These are phyloP conservation scores for Saussurea involucrata DNA, from an alignment of 129 eudicot genomes.

Conservation along the genomic window DNA sequence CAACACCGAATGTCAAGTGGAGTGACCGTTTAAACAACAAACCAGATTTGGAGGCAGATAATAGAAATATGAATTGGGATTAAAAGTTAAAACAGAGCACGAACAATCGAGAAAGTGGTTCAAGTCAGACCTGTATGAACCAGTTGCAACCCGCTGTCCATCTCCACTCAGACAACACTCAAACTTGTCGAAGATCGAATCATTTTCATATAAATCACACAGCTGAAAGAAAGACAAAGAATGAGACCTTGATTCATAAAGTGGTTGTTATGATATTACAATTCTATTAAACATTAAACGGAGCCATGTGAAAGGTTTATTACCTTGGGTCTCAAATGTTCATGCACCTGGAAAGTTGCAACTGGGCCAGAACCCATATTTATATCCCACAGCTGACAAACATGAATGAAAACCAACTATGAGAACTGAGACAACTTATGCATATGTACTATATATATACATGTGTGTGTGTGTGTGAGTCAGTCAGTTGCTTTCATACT, in stretches of 20 bases:
- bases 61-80: background rate
- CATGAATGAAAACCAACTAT: conserved; percentile 10
- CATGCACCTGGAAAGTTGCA: conserved; percentile 92
- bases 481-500: background rate
- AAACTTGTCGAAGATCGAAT: conserved; percentile 90
- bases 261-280: background rate
- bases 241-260: background rate
- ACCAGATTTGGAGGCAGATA: background rate
- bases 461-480: background rate
- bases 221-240: conserved; percentile 44
- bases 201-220: conserved; percentile 85
- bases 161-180: conserved; percentile 96
- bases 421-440: conserved; percentile 1
- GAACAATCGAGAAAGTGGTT: background rate
- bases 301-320: background rate
- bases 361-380: conserved; percentile 96
- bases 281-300: background rate
- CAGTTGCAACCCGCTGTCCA: conserved; percentile 86
- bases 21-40: background rate
- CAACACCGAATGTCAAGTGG: background rate
- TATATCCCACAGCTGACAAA: conserved; percentile 87
- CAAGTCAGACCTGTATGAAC: conserved; percentile 78
- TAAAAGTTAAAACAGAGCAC: background rate
- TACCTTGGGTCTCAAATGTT: conserved; percentile 92
- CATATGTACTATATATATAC: no score